These are phyloP conservation scores for Dovyalis caffra DNA, from an alignment of 345 rosid genomes.

Conservation along the genomic window DNA sequence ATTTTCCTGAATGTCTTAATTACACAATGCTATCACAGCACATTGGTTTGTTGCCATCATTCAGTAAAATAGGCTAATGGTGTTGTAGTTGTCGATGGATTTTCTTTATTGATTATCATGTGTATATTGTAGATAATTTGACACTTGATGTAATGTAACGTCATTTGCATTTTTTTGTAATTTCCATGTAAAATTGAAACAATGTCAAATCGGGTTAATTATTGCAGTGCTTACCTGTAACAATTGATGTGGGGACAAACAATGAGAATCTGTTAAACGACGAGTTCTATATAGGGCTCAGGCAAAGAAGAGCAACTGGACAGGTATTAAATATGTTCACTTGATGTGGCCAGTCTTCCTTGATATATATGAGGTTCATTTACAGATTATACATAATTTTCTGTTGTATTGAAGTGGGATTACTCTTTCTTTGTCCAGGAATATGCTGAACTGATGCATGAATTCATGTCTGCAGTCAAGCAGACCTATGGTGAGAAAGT, in stretches of 20 bases:
- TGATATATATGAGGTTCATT: constrained; percentile 12
- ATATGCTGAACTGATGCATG: constrained; percentile 85
- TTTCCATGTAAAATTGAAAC: neutral
- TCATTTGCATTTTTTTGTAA: neutral
- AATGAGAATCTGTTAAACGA: constrained; percentile 83
- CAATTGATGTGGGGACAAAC: constrained; percentile 99
- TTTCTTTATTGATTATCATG: neutral
- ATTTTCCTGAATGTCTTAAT: neutral
- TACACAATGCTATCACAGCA: neutral
- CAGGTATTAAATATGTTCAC: constrained; percentile 43
- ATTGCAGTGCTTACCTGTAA: constrained; percentile 90
- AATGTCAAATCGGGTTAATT: neutral
- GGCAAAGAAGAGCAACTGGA: constrained; percentile 93
- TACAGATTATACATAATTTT: neutral
- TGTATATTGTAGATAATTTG: neutral
- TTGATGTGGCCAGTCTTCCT: constrained; percentile 8
- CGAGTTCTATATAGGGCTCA: constrained; percentile 91
- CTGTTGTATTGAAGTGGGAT: constrained; percentile 13
- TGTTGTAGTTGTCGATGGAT: neutral
- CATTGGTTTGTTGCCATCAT: neutral
- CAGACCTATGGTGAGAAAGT: constrained; percentile 93
- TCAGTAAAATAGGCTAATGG: neutral
- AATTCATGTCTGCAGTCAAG: constrained; percentile 96
- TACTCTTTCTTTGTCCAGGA: constrained; percentile 49
- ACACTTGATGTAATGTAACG: neutral